These are phyloP conservation scores for Ogataea paraovalis DNA, from an alignment of 805 yeast genomes.

Conservation along the genomic window DNA sequence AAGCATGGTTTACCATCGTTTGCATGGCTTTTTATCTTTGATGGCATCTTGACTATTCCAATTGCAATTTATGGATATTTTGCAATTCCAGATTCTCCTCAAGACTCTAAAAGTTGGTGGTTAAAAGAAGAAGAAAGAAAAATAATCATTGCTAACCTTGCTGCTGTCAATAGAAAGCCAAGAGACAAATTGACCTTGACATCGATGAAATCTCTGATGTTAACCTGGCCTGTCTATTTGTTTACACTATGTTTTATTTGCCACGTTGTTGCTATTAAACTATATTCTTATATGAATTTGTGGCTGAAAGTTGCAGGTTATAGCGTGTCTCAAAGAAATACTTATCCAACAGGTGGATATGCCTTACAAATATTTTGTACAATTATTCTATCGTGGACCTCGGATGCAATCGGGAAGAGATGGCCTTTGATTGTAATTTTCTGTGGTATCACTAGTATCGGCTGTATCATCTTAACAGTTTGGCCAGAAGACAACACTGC, in stretches of 20 bases:
- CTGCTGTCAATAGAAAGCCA: conserved; percentile 10
- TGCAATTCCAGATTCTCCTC: conserved; percentile 60
- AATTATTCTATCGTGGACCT: conserved; percentile 24
- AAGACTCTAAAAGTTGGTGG: conserved; percentile 21
- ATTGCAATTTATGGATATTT: conserved; percentile 57
- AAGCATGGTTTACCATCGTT: conserved; percentile 50
- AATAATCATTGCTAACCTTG: conserved; percentile 13
- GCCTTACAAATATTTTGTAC: conserved; percentile 28
- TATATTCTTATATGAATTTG: conserved; percentile 27
- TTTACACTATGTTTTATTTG: conserved; percentile 18
- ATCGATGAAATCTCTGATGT: conserved; percentile 9
- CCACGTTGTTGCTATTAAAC: conserved; percentile 17
- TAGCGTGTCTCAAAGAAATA: conserved; percentile 25
- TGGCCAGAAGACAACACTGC: conserved; percentile 18
- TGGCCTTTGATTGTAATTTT: conserved; percentile 26
- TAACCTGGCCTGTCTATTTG: conserved; percentile 16
- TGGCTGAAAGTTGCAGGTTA: conserved; percentile 29
- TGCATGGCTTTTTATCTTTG: conserved; percentile 67
- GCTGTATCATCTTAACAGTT: conserved; percentile 15
- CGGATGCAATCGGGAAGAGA: conserved; percentile 28
- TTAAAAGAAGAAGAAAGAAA: conserved; percentile 27
- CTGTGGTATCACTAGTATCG: conserved; percentile 17
- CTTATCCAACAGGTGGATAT: conserved; percentile 33
- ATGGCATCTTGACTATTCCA: conserved; percentile 52
- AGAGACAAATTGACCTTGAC: conserved; percentile 9